Evolutionary conservation across 768 basidiomycete species (phyloP).

Genomic region (Boletus sensibilis): DNA sequence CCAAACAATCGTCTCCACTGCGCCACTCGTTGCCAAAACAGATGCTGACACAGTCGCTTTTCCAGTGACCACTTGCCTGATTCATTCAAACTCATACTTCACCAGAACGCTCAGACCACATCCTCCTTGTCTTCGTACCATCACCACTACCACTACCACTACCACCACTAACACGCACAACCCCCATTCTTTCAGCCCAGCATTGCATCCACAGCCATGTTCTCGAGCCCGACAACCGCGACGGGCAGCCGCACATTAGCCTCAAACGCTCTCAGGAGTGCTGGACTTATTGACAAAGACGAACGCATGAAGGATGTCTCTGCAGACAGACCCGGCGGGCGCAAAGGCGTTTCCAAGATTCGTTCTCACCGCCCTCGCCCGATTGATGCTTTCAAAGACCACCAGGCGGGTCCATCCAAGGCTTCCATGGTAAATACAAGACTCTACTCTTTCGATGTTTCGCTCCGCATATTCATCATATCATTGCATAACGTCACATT

Average conservation of each 20-base stretch:
- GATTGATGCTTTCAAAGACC: constrained; percentile 56
- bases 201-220: constrained; percentile 37
- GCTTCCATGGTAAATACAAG: constrained; percentile 68
- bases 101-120: constrained; percentile 4
- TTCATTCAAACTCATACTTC: constrained; percentile 15
- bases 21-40: constrained; percentile 22
- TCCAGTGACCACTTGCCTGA: constrained; percentile 13
- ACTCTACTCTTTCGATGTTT: constrained; percentile 32
- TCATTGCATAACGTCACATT: constrained; percentile 25
- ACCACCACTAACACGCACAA: not conserved
- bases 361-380: constrained; percentile 59
- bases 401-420: constrained; percentile 45
- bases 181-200: not conserved
- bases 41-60: constrained; percentile 26
- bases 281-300: constrained; percentile 77
- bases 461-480: constrained; percentile 27
- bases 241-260: constrained; percentile 60
- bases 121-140: constrained; percentile 19
- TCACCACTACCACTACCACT: constrained; percentile 7
- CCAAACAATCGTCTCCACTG: constrained; percentile 19
- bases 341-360: constrained; percentile 64
- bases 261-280: constrained; percentile 59
- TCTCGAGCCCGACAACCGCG: constrained; percentile 59
- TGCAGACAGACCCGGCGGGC: constrained; percentile 64
- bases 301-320: constrained; percentile 69